Evolutionary conservation across 768 basidiomycete genomes (phyloP).

Genomic region (Dacryopinax primogenitus): DNA sequence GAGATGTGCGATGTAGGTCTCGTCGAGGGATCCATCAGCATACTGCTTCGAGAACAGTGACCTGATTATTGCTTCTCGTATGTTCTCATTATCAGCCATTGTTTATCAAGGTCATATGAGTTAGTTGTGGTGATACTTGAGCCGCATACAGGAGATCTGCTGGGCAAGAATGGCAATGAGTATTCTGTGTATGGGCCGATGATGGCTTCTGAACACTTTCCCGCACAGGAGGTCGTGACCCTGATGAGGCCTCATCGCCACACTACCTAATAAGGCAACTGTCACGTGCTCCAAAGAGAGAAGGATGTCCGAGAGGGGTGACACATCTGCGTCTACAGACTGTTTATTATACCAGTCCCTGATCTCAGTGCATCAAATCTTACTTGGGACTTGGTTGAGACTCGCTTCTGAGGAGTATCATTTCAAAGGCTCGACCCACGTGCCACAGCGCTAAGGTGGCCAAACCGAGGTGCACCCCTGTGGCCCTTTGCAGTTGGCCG

Average conservation of each 20-base stretch:
- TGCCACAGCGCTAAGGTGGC: too few relatives aligned
- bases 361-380: too few relatives aligned
- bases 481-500: too few relatives aligned
- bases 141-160: not conserved
- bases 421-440: too few relatives aligned
- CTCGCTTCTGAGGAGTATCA: too few relatives aligned
- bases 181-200: not conserved
- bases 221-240: constrained; percentile 4
- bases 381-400: too few relatives aligned
- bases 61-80: constrained; percentile 44
- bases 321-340: too few relatives aligned
- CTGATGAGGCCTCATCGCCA: not conserved
- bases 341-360: too few relatives aligned
- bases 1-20: constrained; percentile 74
- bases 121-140: not conserved
- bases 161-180: not conserved
- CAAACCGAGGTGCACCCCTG: too few relatives aligned
- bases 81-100: constrained; percentile 14
- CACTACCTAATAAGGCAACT: too few relatives aligned
- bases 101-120: not conserved
- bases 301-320: too few relatives aligned
- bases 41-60: constrained; percentile 72
- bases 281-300: too few relatives aligned
- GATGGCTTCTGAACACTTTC: constrained; percentile 2
- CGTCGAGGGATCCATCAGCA: constrained; percentile 49